Conservation (phyloP, 495 filamentous ascomycete genomes). For the Penicillium psychrofluorescens region DNA sequence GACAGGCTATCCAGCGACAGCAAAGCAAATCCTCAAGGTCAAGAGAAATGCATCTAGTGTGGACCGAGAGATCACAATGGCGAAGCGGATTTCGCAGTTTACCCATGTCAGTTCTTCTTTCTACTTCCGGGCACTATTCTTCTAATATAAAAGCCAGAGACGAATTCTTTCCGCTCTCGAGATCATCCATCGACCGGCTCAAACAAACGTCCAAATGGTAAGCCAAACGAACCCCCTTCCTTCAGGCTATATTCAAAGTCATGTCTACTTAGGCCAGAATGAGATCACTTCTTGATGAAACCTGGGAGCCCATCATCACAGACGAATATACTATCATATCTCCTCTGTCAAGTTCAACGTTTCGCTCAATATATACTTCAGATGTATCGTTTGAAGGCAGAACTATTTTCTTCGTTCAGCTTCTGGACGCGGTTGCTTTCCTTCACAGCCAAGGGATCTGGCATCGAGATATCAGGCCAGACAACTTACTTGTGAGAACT, state of each 20-base stretch:
- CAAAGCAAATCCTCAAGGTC: background rate
- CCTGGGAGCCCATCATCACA: background rate
- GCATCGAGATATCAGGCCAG: slow-evolving; percentile 86
- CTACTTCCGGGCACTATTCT: too few relatives aligned
- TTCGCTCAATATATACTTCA: background rate
- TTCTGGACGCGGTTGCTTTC: slow-evolving; percentile 57
- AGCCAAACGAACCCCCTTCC: background rate
- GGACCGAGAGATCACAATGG: slow-evolving; percentile 1
- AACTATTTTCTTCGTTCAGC: background rate
- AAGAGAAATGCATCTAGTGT: background rate
- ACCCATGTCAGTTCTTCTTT: background rate
- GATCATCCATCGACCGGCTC: background rate
- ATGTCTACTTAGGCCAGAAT: background rate
- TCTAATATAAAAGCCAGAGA: too few relatives aligned
- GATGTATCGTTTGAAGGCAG: background rate
- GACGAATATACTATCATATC: slow-evolving; percentile 2
- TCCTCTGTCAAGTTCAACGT: background rate
- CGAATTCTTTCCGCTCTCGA: too few relatives aligned
- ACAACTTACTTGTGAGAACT: slow-evolving; percentile 42
- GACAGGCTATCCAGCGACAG: slow-evolving; percentile 1
- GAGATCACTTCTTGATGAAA: background rate
- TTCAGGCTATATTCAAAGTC: too few relatives aligned
- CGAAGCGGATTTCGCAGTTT: background rate
- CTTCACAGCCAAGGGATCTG: slow-evolving; percentile 79
- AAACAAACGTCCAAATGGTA: background rate